phyloP scores from a whole-genome alignment of 345 rosid genomes.

The Aquilaria sinensis region DNA sequence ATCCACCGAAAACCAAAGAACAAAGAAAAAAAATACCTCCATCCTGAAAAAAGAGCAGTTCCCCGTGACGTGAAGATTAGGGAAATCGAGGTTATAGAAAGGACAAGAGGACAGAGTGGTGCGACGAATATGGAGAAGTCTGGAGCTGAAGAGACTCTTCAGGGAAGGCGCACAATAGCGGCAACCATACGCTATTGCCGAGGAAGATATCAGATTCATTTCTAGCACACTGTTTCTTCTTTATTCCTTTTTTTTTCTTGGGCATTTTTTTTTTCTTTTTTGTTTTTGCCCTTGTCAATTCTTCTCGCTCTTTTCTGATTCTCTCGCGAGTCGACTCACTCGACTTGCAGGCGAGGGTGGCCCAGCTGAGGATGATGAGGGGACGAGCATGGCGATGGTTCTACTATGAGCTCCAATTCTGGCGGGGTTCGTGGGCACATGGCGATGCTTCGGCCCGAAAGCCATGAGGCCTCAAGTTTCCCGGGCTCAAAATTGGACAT shows the following conservation, averaged over 20 bases:
- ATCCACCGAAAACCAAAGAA: too few species aligned
- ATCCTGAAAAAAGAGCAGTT: constrained; percentile 37
- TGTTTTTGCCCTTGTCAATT: constrained; percentile 12
- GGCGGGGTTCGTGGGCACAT: too few species aligned
- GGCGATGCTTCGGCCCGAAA: too few species aligned
- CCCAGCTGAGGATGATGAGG: too few species aligned
- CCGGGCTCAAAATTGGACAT: too few species aligned
- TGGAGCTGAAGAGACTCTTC: constrained; percentile 22
- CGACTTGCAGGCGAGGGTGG: neutral
- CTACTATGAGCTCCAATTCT: too few species aligned
- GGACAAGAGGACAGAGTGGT: constrained; percentile 20
- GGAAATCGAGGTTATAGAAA: constrained; percentile 10
- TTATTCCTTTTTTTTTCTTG: neutral
- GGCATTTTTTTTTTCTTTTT: neutral
- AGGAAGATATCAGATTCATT: constrained; percentile 13
- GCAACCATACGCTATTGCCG: constrained; percentile 35
- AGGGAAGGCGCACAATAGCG: constrained; percentile 32
- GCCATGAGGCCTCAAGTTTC: too few species aligned
- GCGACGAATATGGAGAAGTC: constrained; percentile 16
- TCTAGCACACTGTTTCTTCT: constrained; percentile 1
- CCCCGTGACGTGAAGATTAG: constrained; percentile 29
- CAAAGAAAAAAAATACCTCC: constrained; percentile 43
- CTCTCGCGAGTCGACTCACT: neutral
- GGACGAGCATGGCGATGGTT: too few species aligned
- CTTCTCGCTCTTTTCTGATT: constrained; percentile 18